Conservation (phyloP, 257 asterid genomes). For the Lantana camara region DNA sequence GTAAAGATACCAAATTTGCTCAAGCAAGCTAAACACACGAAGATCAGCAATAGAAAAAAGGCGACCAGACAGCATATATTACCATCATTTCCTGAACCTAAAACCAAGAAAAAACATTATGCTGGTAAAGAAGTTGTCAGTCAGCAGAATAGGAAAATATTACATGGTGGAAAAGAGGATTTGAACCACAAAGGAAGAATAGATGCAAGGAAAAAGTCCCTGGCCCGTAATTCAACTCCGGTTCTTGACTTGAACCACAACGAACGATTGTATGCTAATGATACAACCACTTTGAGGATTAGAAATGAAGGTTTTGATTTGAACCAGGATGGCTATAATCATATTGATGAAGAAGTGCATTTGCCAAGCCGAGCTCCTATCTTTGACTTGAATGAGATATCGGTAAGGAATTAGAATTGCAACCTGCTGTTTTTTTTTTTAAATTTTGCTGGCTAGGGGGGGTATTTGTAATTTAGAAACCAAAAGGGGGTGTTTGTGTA, state of each 20-base stretch:
- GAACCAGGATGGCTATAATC: constrained; percentile 42
- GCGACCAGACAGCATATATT: constrained; percentile 29
- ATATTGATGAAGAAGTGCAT: constrained; percentile 49
- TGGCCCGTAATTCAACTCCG: constrained; percentile 18
- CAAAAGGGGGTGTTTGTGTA: too few relatives aligned
- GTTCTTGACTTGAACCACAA: constrained; percentile 45
- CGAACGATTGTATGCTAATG: constrained; percentile 40
- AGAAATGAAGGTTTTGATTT: constrained; percentile 45
- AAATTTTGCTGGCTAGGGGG: too few relatives aligned
- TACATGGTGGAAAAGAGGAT: constrained; percentile 39
- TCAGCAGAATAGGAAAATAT: constrained; percentile 33
- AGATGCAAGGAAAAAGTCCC: constrained; percentile 31
- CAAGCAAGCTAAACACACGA: constrained; percentile 30
- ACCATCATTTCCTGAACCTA: constrained; percentile 49
- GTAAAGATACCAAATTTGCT: constrained; percentile 20
- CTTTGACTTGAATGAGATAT: constrained; percentile 81
- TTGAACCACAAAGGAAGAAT: constrained; percentile 36
- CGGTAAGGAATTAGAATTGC: constrained; percentile 63
- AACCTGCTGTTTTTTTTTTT: too few relatives aligned
- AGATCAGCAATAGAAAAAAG: constrained; percentile 33
- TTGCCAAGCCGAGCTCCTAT: constrained; percentile 59
- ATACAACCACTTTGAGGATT: constrained; percentile 25
- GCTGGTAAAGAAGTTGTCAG: constrained; percentile 35
- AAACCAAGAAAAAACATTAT: constrained; percentile 44
- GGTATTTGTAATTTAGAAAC: too few relatives aligned